Evolutionary conservation across 2,329 filamentous ascomycete genomes (phyloP), one percentile per base, ranked within the genome.

Genomic region (Teratosphaeria destructans): DNA sequence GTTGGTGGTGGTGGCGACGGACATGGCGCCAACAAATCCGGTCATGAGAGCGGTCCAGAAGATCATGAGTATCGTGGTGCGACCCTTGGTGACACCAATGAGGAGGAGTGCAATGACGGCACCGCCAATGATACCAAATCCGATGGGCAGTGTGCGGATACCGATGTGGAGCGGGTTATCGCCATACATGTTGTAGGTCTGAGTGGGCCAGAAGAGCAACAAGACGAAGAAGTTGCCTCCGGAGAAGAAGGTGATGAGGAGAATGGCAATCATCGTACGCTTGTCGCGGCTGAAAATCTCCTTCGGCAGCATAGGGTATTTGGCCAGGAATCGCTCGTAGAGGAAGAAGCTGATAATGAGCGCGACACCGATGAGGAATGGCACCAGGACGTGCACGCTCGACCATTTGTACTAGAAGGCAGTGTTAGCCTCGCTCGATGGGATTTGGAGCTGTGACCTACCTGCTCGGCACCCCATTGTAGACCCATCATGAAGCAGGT

Each of bases 171-270:
- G 71, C 0, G 85, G 84, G 63, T 87, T 82, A 63, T 86, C 64
- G 35, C 82, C 82, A 67, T 86, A 86, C 10, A 86, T 80, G 63
- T 86, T 86, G 73, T 82, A 85, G 1, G 82, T 79, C 69, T 87
- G 81, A 0, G 82, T 84, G 5, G 82, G 83, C 83, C 84, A 87
- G 69, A 86, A 84, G 67, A 82, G 75, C 32, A 82, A 67, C 14
- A 75, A 63, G 52, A 61, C 67, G 67, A 74, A 71, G 72, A 77
- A 71, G 62, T 72, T 75, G 47, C 69, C 72, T 7, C 73, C 73
- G n/a, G 63, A 67, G 61, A 76, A 72, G 64, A 74, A 73, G 19
- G 73, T 75, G 57, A 76, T 75, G 56, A 75, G 57, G n/a, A 76
- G 64, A 1, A 71, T 73, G 19, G 73, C 61, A 49, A 64, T 63